phyloP scores from a whole-genome alignment of 352 stramenopile species.

The Aphanomyces stellatus region DNA sequence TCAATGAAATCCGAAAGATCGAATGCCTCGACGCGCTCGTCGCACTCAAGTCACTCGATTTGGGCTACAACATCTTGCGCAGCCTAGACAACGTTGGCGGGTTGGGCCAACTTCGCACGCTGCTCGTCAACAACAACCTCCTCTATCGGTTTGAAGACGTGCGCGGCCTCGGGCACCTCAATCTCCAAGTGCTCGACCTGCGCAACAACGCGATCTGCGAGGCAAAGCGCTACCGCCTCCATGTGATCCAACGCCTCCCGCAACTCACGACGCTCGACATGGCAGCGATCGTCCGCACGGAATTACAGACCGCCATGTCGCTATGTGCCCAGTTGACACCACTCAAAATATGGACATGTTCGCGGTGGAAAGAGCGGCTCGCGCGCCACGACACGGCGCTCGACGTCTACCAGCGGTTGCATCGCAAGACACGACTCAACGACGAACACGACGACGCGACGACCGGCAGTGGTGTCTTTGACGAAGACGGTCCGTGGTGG shows the following conservation, averaged over 20 bases:
- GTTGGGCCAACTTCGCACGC: conserved; percentile 27
- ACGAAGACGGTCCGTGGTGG: conserved; percentile 28
- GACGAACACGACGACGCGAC: not conserved
- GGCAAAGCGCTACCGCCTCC: conserved; percentile 57
- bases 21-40: conserved; percentile 27
- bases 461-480: not conserved
- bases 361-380: not conserved
- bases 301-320: conserved; percentile 27
- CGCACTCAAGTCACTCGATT: conserved; percentile 41
- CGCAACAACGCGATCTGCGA: conserved; percentile 58
- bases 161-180: conserved; percentile 11
- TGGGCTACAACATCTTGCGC: conserved; percentile 57
- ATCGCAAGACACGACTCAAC: not conserved
- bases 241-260: conserved; percentile 44
- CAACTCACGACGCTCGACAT: conserved; percentile 41
- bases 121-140: conserved; percentile 63
- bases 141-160: conserved; percentile 51
- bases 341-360: conserved; percentile 34
- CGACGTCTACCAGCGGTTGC: not conserved
- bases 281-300: conserved; percentile 34
- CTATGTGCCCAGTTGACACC: conserved; percentile 42
- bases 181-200: conserved; percentile 42
- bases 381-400: not conserved
- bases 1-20: conserved; percentile 53
- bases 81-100: conserved; percentile 36